These are phyloP conservation scores for Candida succiphila DNA, from an alignment of 805 yeast species.

Conservation along the genomic window DNA sequence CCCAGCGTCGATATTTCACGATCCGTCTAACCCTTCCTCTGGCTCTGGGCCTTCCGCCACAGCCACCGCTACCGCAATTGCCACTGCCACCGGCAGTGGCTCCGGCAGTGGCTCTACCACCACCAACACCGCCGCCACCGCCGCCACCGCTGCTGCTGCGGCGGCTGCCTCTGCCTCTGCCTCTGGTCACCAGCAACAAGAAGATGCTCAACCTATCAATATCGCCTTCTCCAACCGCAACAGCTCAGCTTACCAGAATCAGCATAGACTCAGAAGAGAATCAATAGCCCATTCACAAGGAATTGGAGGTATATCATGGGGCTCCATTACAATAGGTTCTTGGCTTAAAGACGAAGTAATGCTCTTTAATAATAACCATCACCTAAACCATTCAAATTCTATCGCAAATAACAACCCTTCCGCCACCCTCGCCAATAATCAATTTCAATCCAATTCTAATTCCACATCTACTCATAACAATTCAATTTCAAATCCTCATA, in stretches of 20 bases:
- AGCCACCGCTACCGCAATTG: too few species aligned
- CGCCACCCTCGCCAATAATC: background rate
- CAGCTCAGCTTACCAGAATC: slow-evolving; percentile 15
- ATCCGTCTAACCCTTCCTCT: too few species aligned
- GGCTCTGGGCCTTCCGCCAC: too few species aligned
- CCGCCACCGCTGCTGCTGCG: too few species aligned
- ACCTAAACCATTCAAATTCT: background rate
- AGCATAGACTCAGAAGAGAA: slow-evolving; percentile 66
- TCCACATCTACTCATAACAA: slow-evolving; percentile 1
- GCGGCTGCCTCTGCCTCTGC: too few species aligned
- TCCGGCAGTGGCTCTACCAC: too few species aligned
- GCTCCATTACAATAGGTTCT: slow-evolving; percentile 86
- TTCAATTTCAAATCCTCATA: slow-evolving; percentile 2
- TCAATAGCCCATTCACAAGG: slow-evolving; percentile 94
- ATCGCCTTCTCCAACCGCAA: background rate
- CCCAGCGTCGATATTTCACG: too few species aligned
- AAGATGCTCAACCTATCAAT: slow-evolving; percentile 1
- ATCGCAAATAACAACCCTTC: background rate
- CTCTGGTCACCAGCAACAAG: too few species aligned
- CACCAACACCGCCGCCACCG: too few species aligned
- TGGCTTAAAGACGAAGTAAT: slow-evolving; percentile 93
- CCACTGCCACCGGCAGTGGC: too few species aligned
- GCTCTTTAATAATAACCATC: slow-evolving; percentile 29
- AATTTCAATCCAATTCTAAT: background rate
- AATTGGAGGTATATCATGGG: slow-evolving; percentile 98